Percentiles rank a stretch among this genome's conserved stretches.
Evolutionary conservation across 2,329 filamentous ascomycete genomes (phyloP).

Genomic region (Aureobasidium sp.): DNA sequence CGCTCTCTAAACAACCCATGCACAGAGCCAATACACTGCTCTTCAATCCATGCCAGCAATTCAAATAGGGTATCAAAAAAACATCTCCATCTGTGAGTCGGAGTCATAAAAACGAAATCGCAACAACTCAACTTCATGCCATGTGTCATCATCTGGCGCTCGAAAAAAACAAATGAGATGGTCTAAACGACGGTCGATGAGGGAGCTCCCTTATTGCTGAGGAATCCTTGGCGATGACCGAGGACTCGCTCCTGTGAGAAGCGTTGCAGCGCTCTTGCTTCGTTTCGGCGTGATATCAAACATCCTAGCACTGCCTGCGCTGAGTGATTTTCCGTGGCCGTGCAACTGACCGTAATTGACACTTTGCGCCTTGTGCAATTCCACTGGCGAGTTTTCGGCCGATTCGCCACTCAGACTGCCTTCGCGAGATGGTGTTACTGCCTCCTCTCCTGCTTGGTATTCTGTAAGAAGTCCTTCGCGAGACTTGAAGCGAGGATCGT

Average conservation of each 20-base stretch:
- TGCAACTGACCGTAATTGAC: conserved; percentile 49
- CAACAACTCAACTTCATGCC: conserved; percentile 2
- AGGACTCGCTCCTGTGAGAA: background rate
- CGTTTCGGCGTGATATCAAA: conserved; percentile 48
- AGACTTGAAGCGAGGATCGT: conserved; percentile 51
- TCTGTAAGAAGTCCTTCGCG: conserved; percentile 53
- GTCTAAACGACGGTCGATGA: background rate
- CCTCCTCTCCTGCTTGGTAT: conserved; percentile 25
- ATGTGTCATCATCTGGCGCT: background rate
- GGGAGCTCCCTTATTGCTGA: background rate
- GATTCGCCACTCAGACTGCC: conserved; percentile 15
- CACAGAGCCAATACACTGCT: background rate
- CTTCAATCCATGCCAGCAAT: background rate
- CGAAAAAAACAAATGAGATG: conserved; percentile 2
- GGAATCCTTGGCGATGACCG: background rate
- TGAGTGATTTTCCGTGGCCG: conserved; percentile 63
- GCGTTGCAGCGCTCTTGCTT: conserved; percentile 4
- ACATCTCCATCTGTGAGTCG: conserved; percentile 5
- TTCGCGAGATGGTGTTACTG: conserved; percentile 1
- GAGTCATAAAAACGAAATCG: conserved; percentile 15
- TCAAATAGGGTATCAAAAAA: conserved; percentile 19
- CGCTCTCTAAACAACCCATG: background rate
- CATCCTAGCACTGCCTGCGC: conserved; percentile 69
- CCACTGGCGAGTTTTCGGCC: conserved; percentile 19
- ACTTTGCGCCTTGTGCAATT: conserved; percentile 61